Conservation (phyloP, 345 rosid genomes). For the Populus simonii region DNA sequence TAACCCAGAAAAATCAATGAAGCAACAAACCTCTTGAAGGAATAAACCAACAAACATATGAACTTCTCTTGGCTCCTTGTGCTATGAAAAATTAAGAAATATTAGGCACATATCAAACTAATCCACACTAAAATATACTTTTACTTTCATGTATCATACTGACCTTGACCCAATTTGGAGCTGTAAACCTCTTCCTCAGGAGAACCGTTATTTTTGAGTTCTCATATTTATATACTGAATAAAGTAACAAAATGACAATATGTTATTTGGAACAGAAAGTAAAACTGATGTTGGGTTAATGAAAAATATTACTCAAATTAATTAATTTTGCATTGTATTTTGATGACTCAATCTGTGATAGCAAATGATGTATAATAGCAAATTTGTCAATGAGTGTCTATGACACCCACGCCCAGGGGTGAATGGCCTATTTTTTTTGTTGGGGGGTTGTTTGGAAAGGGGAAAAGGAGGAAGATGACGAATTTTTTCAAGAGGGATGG, state of each 20-base stretch:
- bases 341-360: background rate
- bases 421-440: background rate
- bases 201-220: slow-evolving; percentile 77
- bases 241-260: slow-evolving; percentile 15
- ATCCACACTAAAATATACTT: slow-evolving; percentile 4
- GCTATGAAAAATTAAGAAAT: slow-evolving; percentile 52
- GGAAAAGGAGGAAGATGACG: background rate
- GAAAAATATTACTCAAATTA: background rate
- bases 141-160: slow-evolving; percentile 14
- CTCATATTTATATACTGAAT: slow-evolving; percentile 76
- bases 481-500: background rate
- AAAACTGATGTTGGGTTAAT: background rate
- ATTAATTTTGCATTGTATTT: background rate
- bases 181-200: slow-evolving; percentile 82
- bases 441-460: background rate
- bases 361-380: background rate
- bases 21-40: slow-evolving; percentile 72
- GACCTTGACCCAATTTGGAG: slow-evolving; percentile 99
- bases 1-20: background rate
- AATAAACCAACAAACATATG: slow-evolving; percentile 96
- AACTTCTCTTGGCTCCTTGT: slow-evolving; percentile 98
- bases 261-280: background rate
- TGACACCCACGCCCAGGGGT: background rate
- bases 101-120: slow-evolving; percentile 18
- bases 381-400: background rate